These are phyloP conservation scores for Wickerhamiella brachini DNA, from an alignment of 805 yeast genomes.

Conservation along the genomic window DNA sequence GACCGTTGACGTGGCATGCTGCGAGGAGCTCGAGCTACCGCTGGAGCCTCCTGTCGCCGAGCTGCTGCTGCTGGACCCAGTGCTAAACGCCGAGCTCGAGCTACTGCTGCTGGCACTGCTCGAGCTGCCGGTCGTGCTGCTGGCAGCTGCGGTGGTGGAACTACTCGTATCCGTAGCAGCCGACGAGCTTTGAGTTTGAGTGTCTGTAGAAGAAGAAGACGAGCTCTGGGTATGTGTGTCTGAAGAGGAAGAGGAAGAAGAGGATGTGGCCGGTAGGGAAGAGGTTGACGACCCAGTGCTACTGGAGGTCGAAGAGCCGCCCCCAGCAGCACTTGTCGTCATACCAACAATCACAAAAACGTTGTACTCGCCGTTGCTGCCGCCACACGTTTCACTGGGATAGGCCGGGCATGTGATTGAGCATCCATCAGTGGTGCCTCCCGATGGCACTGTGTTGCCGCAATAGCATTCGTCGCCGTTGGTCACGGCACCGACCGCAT, in stretches of 20 bases:
- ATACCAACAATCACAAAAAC: conserved; percentile 17
- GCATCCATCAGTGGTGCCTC: conserved; percentile 30
- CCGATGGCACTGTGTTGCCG: conserved; percentile 35
- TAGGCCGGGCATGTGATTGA: conserved; percentile 44
- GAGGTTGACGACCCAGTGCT: conserved; percentile 19
- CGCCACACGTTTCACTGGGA: conserved; percentile 51
- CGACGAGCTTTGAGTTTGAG: conserved; percentile 17
- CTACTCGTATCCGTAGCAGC: no score
- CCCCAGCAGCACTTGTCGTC: conserved; percentile 7
- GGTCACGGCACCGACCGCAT: conserved; percentile 36
- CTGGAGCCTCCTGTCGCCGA: no score
- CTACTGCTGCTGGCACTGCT: neutral
- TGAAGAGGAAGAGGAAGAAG: neutral
- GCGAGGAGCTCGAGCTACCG: conserved; percentile 5
- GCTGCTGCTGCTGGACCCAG: conserved; percentile 2
- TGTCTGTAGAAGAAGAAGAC: neutral
- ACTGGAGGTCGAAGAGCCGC: conserved; percentile 4
- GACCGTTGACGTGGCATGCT: neutral
- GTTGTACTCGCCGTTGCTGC: conserved; percentile 31
- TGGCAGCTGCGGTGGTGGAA: no score
- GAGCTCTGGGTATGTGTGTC: no score
- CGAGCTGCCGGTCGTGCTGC: conserved; percentile 11
- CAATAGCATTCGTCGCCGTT: conserved; percentile 53
- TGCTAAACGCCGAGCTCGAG: no score
- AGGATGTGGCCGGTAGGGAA: conserved; percentile 11